phyloP scores from a whole-genome alignment of 202 grass and related monocot genomes.

The Zoysia matrella region DNA sequence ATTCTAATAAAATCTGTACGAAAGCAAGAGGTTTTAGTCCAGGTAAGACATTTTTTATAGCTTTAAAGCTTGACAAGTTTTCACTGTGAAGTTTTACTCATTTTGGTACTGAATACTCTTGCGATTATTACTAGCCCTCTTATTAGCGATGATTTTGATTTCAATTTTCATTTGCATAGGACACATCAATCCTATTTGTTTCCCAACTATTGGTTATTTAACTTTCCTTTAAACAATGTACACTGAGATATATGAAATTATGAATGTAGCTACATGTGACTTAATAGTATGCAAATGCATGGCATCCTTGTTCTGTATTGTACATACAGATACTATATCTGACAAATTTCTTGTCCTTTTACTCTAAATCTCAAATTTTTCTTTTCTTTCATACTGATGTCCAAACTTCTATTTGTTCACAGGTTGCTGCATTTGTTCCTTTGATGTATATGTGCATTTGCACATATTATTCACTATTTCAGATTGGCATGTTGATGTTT shows the following conservation, averaged over 20 bases:
- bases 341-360: constrained; percentile 2
- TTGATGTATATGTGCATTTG: constrained; percentile 89
- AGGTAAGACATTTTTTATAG: constrained; percentile 59
- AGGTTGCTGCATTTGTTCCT: constrained; percentile 65
- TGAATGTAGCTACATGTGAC: not conserved
- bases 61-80: not conserved
- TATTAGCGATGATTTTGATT: not conserved
- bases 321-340: not conserved
- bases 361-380: not conserved
- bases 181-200: not conserved
- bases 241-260: not conserved
- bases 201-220: constrained; percentile 31
- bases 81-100: not conserved
- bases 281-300: not conserved
- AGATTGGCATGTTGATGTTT: constrained; percentile 96
- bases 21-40: constrained; percentile 89
- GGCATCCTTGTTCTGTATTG: not conserved
- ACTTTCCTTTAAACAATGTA: not conserved
- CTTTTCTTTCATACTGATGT: not conserved
- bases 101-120: constrained; percentile 12
- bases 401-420: constrained; percentile 42
- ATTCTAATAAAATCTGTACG: constrained; percentile 93
- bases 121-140: constrained; percentile 2
- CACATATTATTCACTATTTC: constrained; percentile 98
- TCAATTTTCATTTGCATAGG: constrained; percentile 20